Evolutionary conservation across 1,139 yeast species (phyloP).

Genomic region (Taphrina populina): DNA sequence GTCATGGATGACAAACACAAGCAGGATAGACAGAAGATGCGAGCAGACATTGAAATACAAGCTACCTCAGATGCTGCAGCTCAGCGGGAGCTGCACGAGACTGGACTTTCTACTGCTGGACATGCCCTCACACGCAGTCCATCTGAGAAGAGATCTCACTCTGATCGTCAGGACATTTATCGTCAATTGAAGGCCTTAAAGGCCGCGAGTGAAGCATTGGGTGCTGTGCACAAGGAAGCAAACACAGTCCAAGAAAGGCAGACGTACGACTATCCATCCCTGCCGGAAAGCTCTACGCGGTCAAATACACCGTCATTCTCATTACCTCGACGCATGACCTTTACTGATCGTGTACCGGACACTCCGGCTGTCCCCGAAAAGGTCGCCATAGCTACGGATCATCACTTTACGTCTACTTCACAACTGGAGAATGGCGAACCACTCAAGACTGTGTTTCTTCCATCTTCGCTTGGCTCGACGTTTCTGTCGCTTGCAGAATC

Average conservation of each 20-base stretch:
- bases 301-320: slow-evolving; percentile 1
- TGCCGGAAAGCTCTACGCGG: neutral
- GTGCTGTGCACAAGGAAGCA: too few species aligned
- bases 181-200: too few species aligned
- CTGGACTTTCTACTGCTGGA: too few species aligned
- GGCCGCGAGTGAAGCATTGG: too few species aligned
- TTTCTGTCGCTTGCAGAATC: slow-evolving; percentile 51
- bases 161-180: too few species aligned
- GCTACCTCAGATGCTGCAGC: slow-evolving; percentile 5
- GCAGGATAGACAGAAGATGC: neutral
- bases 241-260: neutral
- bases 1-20: slow-evolving; percentile 8
- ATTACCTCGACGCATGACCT: neutral
- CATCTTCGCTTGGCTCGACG: slow-evolving; percentile 48
- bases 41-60: neutral
- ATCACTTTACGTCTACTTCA: slow-evolving; percentile 16
- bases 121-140: too few species aligned
- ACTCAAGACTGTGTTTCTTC: slow-evolving; percentile 54
- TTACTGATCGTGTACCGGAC: neutral
- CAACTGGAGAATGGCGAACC: slow-evolving; percentile 56
- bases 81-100: too few species aligned
- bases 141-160: too few species aligned
- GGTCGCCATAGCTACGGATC: slow-evolving; percentile 1
- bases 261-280: slow-evolving; percentile 4
- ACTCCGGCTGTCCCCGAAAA: neutral